Conservation (phyloP, 2,329 filamentous ascomycete genomes). For the Tolypocladium nubicola region DNA sequence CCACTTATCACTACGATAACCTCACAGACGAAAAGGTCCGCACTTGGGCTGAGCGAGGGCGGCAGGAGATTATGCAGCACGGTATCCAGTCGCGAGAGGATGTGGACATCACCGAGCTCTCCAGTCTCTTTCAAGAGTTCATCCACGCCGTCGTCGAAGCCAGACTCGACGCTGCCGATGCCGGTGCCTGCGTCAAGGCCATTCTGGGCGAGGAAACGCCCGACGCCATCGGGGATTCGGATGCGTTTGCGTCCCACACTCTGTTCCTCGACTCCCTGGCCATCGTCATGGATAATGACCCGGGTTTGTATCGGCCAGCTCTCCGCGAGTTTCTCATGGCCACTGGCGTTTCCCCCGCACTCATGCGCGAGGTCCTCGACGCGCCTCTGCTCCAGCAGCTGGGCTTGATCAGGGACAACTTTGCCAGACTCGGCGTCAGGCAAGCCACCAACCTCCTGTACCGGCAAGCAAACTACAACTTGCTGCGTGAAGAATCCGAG, state of each 20-base stretch:
- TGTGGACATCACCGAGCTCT: conserved; percentile 58
- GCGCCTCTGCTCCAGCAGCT: conserved; percentile 62
- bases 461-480: conserved; percentile 91
- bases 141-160: conserved; percentile 64
- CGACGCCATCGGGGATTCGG: conserved; percentile 38
- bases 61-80: conserved; percentile 54
- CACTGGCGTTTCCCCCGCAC: conserved; percentile 58
- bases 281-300: conserved; percentile 64
- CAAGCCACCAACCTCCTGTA: conserved; percentile 91
- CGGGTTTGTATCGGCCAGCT: conserved; percentile 32
- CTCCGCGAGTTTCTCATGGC: conserved; percentile 61
- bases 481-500: conserved; percentile 89
- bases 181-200: conserved; percentile 62
- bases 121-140: conserved; percentile 74
- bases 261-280: conserved; percentile 78
- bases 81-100: conserved; percentile 54
- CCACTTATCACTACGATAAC: conserved; percentile 61
- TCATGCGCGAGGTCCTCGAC: conserved; percentile 79
- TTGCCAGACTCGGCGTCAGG: conserved; percentile 71
- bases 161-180: conserved; percentile 55
- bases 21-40: conserved; percentile 60
- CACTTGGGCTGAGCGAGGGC: conserved; percentile 58
- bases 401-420: conserved; percentile 75
- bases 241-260: conserved; percentile 49
- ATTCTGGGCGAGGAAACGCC: conserved; percentile 52